These are phyloP conservation scores for Ceratocystis lukuohia DNA, from an alignment of 2,329 filamentous ascomycete genomes.

Conservation along the genomic window DNA sequence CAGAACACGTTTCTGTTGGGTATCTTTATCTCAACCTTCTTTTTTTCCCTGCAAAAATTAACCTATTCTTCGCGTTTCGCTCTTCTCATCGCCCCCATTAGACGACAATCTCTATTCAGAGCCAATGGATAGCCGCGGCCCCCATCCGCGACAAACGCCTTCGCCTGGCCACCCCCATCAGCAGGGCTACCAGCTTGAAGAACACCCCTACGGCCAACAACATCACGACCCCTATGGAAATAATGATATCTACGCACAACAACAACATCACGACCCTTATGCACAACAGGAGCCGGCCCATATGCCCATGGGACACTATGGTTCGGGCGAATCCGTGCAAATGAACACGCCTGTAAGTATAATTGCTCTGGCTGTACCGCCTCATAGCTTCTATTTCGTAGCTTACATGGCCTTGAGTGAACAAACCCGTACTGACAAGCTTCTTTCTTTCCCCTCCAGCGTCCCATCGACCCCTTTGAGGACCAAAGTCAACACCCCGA, in stretches of 20 bases:
- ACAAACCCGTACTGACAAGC: neutral
- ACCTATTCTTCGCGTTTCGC: neutral
- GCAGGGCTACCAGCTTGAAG: conserved; percentile 69
- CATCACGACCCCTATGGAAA: conserved; percentile 37
- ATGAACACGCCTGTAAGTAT: conserved; percentile 69
- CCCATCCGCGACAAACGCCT: conserved; percentile 46
- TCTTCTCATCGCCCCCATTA: conserved; percentile 21
- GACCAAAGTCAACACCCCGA: conserved; percentile 42
- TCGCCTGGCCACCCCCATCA: conserved; percentile 63
- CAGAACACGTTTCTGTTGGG: neutral
- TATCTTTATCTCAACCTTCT: neutral
- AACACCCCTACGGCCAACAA: conserved; percentile 51
- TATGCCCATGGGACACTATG: conserved; percentile 19
- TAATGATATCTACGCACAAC: conserved; percentile 35
- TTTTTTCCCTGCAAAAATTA: neutral
- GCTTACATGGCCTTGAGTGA: conserved; percentile 10
- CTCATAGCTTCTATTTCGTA: conserved; percentile 17
- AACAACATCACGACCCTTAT: conserved; percentile 26
- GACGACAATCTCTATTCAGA: conserved; percentile 50
- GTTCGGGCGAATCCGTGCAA: conserved; percentile 60
- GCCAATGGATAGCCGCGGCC: conserved; percentile 40
- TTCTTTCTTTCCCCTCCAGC: conserved; percentile 26
- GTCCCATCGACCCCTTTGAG: conserved; percentile 39
- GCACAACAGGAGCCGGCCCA: conserved; percentile 4
- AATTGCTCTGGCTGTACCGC: neutral